A percentile compares a stretch with the other conserved stretches of the same genome.
phyloP scores from a whole-genome alignment of 768 basidiomycete species.

The Mycena haematopus region DNA sequence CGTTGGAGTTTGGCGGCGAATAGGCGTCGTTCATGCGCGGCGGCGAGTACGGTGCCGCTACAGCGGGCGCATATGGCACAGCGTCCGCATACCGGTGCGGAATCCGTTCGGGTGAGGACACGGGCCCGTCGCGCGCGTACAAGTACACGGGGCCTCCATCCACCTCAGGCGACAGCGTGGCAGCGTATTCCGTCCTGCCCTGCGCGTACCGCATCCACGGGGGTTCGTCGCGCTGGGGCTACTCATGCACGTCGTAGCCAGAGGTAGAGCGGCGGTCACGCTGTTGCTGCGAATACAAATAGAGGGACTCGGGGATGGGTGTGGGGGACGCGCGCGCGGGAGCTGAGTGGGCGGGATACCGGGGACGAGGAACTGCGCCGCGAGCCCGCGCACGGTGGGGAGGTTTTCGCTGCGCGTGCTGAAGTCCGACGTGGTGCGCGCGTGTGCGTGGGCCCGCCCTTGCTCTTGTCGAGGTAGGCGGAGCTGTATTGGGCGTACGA shows the following conservation, averaged over 20 bases:
- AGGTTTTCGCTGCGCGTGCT: no score
- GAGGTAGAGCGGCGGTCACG: background rate
- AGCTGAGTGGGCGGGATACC: background rate
- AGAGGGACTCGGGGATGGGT: constrained; percentile 1
- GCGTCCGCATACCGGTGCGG: constrained; percentile 19
- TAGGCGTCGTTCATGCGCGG: no score
- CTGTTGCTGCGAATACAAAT: no score
- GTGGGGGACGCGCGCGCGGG: no score
- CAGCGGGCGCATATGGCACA: background rate
- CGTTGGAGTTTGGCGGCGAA: no score
- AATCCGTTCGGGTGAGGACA: constrained; percentile 14
- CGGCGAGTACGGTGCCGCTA: background rate
- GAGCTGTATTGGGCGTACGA: background rate
- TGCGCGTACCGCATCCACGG: constrained; percentile 8
- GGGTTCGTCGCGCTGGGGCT: no score
- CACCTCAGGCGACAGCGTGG: background rate
- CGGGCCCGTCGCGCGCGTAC: constrained; percentile 23
- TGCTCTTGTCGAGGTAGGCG: background rate
- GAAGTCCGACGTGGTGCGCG: no score
- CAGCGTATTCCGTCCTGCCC: constrained; percentile 18
- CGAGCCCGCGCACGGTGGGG: no score
- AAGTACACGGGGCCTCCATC: constrained; percentile 20
- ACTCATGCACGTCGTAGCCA: no score
- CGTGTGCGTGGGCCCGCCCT: background rate
- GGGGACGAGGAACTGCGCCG: constrained; percentile 57